Evolutionary conservation across 1,284 basidiomycete genomes (phyloP).

Genomic region (Paramarasmius palmivorus): DNA sequence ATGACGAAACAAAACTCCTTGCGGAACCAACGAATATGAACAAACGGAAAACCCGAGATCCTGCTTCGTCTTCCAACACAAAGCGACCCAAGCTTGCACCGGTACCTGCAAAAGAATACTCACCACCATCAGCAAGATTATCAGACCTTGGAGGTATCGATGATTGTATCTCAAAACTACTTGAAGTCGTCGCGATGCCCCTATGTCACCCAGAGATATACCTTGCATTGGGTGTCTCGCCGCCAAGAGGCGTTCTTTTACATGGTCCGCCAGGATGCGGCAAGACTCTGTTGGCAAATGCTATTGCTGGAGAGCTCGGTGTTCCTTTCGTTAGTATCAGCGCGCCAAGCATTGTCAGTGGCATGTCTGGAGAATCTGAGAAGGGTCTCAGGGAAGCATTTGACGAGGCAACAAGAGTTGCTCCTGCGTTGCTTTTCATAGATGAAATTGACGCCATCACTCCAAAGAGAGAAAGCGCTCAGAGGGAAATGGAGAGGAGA

Average conservation of each 20-base stretch:
- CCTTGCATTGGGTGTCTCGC: slow-evolving; percentile 88
- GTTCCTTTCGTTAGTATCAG: slow-evolving; percentile 94
- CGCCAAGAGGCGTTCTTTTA: slow-evolving; percentile 91
- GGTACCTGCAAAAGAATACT: slow-evolving; percentile 53
- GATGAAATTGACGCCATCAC: slow-evolving; percentile 99
- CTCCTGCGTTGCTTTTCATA: slow-evolving; percentile 90
- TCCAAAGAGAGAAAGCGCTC: slow-evolving; percentile 95
- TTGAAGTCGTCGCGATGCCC: slow-evolving; percentile 95
- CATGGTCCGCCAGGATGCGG: slow-evolving; percentile 98
- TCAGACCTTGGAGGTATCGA: slow-evolving; percentile 90
- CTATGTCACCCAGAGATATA: slow-evolving; percentile 96
- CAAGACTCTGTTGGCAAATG: slow-evolving; percentile 90
- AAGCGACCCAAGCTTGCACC: slow-evolving; percentile 36
- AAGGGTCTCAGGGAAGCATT: slow-evolving; percentile 95
- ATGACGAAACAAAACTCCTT: background rate
- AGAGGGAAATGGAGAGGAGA: slow-evolving; percentile 95
- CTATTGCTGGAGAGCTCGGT: slow-evolving; percentile 91
- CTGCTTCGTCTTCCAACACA: slow-evolving; percentile 33
- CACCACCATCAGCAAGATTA: slow-evolving; percentile 71
- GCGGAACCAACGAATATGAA: background rate
- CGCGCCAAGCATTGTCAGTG: slow-evolving; percentile 93
- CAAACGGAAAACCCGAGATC: background rate
- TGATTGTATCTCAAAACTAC: slow-evolving; percentile 85
- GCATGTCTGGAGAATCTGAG: slow-evolving; percentile 98
- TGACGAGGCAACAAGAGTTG: slow-evolving; percentile 91